phyloP scores from a whole-genome alignment of 2,329 filamentous ascomycete genomes.

The Ceratocystis papillata region DNA sequence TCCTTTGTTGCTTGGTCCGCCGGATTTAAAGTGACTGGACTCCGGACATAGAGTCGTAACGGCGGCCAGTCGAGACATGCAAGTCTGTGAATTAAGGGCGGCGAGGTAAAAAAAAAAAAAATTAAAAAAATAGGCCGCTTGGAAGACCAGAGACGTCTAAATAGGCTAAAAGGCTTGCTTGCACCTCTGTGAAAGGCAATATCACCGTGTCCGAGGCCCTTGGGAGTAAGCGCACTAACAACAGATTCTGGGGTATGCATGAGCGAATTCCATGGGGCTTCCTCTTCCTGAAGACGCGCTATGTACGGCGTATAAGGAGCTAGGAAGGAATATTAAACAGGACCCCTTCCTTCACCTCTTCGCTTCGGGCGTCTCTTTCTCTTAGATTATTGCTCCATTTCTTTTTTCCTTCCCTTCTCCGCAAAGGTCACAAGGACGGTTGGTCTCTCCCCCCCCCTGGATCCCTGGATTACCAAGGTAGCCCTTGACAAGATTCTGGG shows the following conservation, averaged over 20 bases:
- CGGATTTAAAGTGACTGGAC: neutral
- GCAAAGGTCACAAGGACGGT: neutral
- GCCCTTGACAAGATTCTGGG: neutral
- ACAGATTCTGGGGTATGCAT: neutral
- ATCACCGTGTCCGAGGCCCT: conserved; percentile 7
- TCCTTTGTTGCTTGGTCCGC: neutral
- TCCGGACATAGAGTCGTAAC: neutral
- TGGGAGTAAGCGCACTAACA: conserved; percentile 12
- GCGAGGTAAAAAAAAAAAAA: neutral
- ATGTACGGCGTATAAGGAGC: too few relatives aligned
- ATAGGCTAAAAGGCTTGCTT: conserved; percentile 2
- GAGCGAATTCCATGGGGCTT: too few relatives aligned
- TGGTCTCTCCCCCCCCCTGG: neutral
- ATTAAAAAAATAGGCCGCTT: neutral
- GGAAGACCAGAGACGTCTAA: neutral
- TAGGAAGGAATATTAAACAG: neutral
- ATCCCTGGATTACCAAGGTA: neutral
- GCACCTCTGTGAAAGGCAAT: conserved; percentile 6
- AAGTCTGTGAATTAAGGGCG: neutral
- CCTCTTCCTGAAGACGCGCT: too few relatives aligned
- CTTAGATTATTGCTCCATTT: neutral
- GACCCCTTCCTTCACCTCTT: neutral
- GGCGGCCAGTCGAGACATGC: neutral
- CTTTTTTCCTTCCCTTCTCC: neutral
- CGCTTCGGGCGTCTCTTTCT: neutral